phyloP scores from a whole-genome alignment of 2,329 filamentous ascomycete genomes.

The Calonectria multiphialidica region DNA sequence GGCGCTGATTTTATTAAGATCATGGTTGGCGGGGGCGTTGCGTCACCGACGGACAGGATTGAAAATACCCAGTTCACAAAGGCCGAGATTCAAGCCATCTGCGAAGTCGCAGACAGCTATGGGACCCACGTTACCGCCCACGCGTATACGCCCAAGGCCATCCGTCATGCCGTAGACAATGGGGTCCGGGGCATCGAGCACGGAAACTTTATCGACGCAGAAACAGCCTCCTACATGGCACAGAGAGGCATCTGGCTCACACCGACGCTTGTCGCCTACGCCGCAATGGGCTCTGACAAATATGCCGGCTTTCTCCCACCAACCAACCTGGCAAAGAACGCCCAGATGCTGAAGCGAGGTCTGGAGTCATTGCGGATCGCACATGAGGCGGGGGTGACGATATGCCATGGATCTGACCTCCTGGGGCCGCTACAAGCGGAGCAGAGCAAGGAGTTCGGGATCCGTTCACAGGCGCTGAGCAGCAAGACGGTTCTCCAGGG shows the following conservation, averaged over 20 bases:
- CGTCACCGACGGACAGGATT: slow-evolving; percentile 64
- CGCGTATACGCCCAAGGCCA: slow-evolving; percentile 65
- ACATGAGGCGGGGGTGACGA: slow-evolving; percentile 62
- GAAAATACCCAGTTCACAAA: slow-evolving; percentile 66
- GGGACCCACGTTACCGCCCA: slow-evolving; percentile 68
- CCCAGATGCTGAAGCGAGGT: slow-evolving; percentile 59
- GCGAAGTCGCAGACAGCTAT: slow-evolving; percentile 59
- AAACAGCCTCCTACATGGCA: slow-evolving; percentile 62
- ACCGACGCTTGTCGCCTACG: slow-evolving; percentile 65
- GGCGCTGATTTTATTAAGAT: slow-evolving; percentile 73
- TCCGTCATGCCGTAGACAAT: slow-evolving; percentile 65
- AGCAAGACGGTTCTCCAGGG: slow-evolving; percentile 37
- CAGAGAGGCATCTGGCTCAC: slow-evolving; percentile 61
- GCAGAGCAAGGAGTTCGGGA: slow-evolving; percentile 46
- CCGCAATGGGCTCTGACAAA: slow-evolving; percentile 58
- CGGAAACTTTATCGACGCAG: slow-evolving; percentile 55
- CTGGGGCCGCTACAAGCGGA: slow-evolving; percentile 45
- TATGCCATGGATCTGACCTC: slow-evolving; percentile 64
- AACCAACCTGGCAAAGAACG: slow-evolving; percentile 60
- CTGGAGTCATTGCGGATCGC: slow-evolving; percentile 61
- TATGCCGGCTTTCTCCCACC: slow-evolving; percentile 57
- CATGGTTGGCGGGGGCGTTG: slow-evolving; percentile 69
- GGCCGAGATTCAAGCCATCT: slow-evolving; percentile 66
- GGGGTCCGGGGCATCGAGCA: slow-evolving; percentile 66
- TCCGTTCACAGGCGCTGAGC: slow-evolving; percentile 39